A percentile compares a stretch with the other conserved stretches of the same genome.
phyloP scores from a whole-genome alignment of 768 basidiomycete genomes.

The Tricholomella constricta region DNA sequence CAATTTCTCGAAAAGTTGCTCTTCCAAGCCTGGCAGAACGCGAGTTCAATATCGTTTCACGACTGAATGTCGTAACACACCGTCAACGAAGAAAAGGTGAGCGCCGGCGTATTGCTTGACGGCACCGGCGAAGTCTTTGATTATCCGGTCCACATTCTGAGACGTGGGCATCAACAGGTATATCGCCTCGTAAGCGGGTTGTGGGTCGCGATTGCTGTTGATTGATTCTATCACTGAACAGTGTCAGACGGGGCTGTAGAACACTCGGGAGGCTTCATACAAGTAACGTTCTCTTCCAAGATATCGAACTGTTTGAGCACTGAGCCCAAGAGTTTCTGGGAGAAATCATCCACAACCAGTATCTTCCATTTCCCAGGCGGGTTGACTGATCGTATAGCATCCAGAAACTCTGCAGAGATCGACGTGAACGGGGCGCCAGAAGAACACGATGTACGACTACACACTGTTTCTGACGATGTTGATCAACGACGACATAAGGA shows the following conservation, averaged over 20 bases:
- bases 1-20: constrained; percentile 74
- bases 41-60: not conserved
- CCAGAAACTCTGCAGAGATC: constrained; percentile 69
- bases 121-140: constrained; percentile 70
- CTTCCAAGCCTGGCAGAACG: constrained; percentile 62
- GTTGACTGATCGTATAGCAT: constrained; percentile 83
- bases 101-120: constrained; percentile 78
- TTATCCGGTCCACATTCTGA: constrained; percentile 90
- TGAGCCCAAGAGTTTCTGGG: constrained; percentile 78
- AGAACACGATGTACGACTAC: constrained; percentile 14
- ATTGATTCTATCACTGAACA: constrained; percentile 90
- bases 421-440: constrained; percentile 1
- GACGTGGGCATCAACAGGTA: constrained; percentile 95
- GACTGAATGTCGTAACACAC: constrained; percentile 31
- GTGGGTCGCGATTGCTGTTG: constrained; percentile 77
- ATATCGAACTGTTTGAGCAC: constrained; percentile 95
- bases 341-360: constrained; percentile 92
- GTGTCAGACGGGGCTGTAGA: not conserved
- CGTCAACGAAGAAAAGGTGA: constrained; percentile 93
- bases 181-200: constrained; percentile 86
- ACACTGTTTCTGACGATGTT: constrained; percentile 45
- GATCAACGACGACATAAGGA: constrained; percentile 43
- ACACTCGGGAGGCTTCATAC: constrained; percentile 42
- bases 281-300: constrained; percentile 92
- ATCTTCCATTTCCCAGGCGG: constrained; percentile 95